These are phyloP conservation scores for Epichloe gansuensis DNA, from an alignment of 2,329 filamentous ascomycete genomes.

Conservation along the genomic window DNA sequence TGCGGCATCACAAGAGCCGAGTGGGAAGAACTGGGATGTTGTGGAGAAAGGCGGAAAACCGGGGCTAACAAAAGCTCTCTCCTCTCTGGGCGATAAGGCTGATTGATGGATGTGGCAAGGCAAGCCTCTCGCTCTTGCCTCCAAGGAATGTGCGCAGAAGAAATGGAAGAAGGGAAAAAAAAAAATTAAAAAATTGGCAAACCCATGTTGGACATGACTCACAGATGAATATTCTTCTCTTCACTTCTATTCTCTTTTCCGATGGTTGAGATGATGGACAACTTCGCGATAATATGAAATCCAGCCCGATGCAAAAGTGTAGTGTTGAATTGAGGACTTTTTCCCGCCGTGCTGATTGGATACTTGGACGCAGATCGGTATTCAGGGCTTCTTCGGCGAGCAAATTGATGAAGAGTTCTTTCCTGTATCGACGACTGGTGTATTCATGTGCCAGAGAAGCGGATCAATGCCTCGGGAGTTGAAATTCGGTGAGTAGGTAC, in stretches of 20 bases:
- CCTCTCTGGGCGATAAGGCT: background rate
- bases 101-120: background rate
- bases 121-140: background rate
- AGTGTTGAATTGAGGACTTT: background rate
- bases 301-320: background rate
- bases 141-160: too few species aligned
- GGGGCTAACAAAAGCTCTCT: background rate
- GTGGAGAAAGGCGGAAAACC: slow-evolving; percentile 1
- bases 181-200: background rate
- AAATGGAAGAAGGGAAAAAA: background rate
- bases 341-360: background rate
- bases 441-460: background rate
- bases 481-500: background rate
- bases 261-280: background rate
- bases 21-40: background rate
- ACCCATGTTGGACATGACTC: background rate
- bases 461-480: background rate
- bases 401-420: background rate
- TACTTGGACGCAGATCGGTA: background rate
- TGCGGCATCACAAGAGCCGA: background rate
- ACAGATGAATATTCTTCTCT: background rate
- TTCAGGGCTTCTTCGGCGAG: background rate
- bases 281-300: background rate
- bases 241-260: too few species aligned
- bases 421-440: background rate